These are phyloP conservation scores for Cyberlindnera xylosilytica DNA, from an alignment of 805 yeast genomes.

Conservation along the genomic window DNA sequence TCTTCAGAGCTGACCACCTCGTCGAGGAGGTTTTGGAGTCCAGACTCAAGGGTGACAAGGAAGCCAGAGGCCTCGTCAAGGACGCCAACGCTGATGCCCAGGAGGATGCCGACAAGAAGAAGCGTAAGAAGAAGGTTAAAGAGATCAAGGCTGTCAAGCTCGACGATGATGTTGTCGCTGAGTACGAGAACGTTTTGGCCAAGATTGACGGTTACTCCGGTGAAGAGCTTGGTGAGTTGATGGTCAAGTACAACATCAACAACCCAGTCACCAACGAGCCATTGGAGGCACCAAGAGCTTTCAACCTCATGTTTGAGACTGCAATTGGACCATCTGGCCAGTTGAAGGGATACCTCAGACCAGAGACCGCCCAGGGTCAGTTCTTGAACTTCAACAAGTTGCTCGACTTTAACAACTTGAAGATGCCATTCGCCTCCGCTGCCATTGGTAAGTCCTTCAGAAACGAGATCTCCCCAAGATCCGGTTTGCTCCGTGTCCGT, in stretches of 20 bases:
- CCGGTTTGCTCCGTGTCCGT: conserved; percentile 96
- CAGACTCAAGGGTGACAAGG: conserved; percentile 93
- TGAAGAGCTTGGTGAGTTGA: conserved; percentile 84
- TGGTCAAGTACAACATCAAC: conserved; percentile 75
- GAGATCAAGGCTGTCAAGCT: conserved; percentile 86
- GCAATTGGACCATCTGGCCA: conserved; percentile 99
- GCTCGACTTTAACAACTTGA: conserved; percentile 90
- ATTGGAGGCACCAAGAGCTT: conserved; percentile 88
- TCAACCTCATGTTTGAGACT: conserved; percentile 98
- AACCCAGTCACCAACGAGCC: conserved; percentile 90
- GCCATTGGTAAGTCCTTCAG: conserved; percentile 98
- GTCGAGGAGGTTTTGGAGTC: conserved; percentile 97
- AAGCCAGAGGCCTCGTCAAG: conserved; percentile 79
- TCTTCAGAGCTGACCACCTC: conserved; percentile 96
- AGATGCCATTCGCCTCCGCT: conserved; percentile 99
- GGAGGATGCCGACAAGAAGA: conserved; percentile 80
- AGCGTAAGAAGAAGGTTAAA: conserved; percentile 94
- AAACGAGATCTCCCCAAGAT: conserved; percentile 97
- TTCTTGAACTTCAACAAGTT: conserved; percentile 92
- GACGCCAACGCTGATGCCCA: conserved; percentile 55
- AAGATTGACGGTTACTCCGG: conserved; percentile 96
- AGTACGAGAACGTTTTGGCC: conserved; percentile 84
- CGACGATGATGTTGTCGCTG: conserved; percentile 73
- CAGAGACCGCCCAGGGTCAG: conserved; percentile 99
- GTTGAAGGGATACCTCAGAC: conserved; percentile 91